Evolutionary conservation across 768 basidiomycete species (phyloP), one percentile per base, ranked within the genome.

Genomic region (Pulveroboletus ravenelii): DNA sequence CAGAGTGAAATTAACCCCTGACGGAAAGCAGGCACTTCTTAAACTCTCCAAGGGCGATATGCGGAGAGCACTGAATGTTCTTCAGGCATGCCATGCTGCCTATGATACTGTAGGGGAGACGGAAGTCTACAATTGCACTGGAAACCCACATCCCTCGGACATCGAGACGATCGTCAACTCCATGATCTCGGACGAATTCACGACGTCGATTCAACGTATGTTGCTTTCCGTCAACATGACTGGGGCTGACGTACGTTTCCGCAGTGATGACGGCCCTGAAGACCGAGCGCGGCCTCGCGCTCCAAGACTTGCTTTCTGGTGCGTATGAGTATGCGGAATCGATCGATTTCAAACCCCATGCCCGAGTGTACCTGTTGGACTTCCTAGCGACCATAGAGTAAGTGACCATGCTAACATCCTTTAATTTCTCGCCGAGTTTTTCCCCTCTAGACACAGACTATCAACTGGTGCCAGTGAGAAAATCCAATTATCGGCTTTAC

Each of bases 41-140:
- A 98, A 91, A 63, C 79, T 99, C n/a, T 94, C 90, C 0, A 87
- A 85, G 59, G 96, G 96, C 30, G 96, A 99, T 68, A 99, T 99
- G 96, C 83, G 96, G 52, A 76, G 96, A 52, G 96, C 94, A 2
- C 75, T 99, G 15, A 98, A 96, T 63, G 87, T 99, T 27, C 75
- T 99, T 17, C 96, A 99, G 72, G 96, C 96, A 0, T 99, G 96
- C 62, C 93, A 98, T 66, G 94, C 96, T 14, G 96, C 95, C 4
- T 99, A 97, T 65, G 91, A 94, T 38, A 67, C 79, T 10, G 83
- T 85, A 30, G 88, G 89, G 49, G 94, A 97, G 70, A 82, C 83
- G 0, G 93, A 96, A 55, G 82, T 99, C 20, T 99, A 98, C 68
- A 91, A 87, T 57, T 98, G 95, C 67, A 98, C 96, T 0, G 96